Percentiles rank a stretch among this genome's conserved stretches.
Conservation (phyloP, 1,284 basidiomycete species). For the Schizophyllum commune region DNA sequence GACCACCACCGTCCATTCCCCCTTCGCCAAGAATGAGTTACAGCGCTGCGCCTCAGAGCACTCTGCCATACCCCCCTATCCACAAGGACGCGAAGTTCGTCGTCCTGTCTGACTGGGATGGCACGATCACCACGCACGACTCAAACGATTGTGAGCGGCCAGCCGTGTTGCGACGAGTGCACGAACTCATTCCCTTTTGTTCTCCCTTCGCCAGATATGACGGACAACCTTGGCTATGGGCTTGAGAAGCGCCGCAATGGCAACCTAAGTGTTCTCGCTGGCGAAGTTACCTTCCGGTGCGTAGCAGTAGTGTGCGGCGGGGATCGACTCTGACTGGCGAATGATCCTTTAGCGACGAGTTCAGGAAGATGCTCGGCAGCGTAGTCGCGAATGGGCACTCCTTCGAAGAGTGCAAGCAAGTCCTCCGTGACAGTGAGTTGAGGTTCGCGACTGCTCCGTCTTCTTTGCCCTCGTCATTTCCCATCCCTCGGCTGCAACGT, state of each 20-base stretch:
- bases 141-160: conserved; percentile 77
- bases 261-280: conserved; percentile 67
- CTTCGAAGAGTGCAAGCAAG: conserved; percentile 77
- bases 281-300: conserved; percentile 64
- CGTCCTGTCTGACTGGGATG: conserved; percentile 89
- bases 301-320: conserved; percentile 8
- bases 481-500: not conserved
- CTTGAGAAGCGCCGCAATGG: conserved; percentile 57
- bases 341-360: conserved; percentile 53
- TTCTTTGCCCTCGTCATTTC: conserved; percentile 13
- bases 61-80: conserved; percentile 72
- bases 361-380: conserved; percentile 74
- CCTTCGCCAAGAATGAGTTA: not conserved
- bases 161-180: not conserved
- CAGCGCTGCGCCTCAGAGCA: conserved; percentile 40
- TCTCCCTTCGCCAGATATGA: conserved; percentile 45
- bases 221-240: conserved; percentile 72
- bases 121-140: conserved; percentile 86
- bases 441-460: conserved; percentile 5
- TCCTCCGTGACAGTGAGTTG: conserved; percentile 38
- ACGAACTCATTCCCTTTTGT: not conserved
- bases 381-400: conserved; percentile 56
- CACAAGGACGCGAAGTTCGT: conserved; percentile 79
- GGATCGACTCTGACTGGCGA: not conserved
- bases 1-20: not conserved